phyloP scores from a whole-genome alignment of 2,329 filamentous ascomycete species.

The Nannizzia gypsea region DNA sequence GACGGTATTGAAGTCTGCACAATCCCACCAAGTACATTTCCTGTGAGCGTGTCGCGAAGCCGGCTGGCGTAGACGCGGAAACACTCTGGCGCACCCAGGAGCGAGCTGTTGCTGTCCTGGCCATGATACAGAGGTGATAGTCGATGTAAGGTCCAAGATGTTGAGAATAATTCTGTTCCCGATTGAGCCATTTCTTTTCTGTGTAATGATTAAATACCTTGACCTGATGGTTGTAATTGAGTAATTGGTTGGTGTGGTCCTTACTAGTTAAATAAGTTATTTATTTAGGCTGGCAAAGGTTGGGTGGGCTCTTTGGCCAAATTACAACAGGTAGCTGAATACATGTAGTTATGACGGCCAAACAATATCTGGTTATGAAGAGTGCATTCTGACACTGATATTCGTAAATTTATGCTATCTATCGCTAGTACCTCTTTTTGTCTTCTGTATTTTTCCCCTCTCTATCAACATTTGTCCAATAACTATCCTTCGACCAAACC shows the following conservation, averaged over 20 bases:
- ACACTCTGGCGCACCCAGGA: slow-evolving; percentile 25
- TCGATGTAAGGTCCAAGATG: slow-evolving; percentile 44
- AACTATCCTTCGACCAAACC: too few relatives aligned
- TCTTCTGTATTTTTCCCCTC: not conserved
- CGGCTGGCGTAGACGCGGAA: slow-evolving; percentile 38
- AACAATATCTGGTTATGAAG: not conserved
- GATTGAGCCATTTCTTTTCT: slow-evolving; percentile 11
- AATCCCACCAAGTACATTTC: slow-evolving; percentile 37
- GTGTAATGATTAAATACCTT: not conserved
- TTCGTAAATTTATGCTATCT: not conserved
- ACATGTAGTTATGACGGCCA: too few relatives aligned
- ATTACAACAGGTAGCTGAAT: too few relatives aligned
- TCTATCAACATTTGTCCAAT: not conserved
- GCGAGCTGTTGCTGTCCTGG: slow-evolving; percentile 22
- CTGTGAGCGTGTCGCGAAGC: slow-evolving; percentile 39
- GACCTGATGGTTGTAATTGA: not conserved
- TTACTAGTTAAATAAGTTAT: not conserved
- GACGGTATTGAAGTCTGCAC: not conserved
- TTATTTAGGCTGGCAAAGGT: too few relatives aligned
- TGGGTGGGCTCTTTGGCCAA: too few relatives aligned
- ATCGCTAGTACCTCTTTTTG: not conserved
- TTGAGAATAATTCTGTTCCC: slow-evolving; percentile 33
- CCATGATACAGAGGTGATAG: slow-evolving; percentile 43
- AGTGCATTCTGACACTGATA: not conserved
- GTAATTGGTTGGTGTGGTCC: not conserved